Percentiles rank a stretch among this genome's conserved stretches.
Conservation (phyloP, 139 green algal genomes). For the Desmodesmus armatus region DNA sequence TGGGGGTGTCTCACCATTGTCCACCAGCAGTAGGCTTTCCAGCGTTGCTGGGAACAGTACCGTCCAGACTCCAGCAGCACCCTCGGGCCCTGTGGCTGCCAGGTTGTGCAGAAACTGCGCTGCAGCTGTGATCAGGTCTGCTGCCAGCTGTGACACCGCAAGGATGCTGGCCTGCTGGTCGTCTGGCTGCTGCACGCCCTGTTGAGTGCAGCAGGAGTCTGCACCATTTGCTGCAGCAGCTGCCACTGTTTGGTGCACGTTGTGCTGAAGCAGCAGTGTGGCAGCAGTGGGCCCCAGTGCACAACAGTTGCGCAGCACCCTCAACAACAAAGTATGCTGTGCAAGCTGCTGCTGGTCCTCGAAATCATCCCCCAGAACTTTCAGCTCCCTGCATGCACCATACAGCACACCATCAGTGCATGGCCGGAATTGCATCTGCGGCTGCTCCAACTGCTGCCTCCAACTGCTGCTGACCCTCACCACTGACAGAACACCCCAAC, state of each 20-base stretch:
- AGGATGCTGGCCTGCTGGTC: too few species aligned
- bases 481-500: too few species aligned
- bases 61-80: constrained; percentile 26
- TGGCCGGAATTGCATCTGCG: too few species aligned
- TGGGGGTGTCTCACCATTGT: not conserved
- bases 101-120: constrained; percentile 47
- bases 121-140: constrained; percentile 27
- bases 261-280: not conserved
- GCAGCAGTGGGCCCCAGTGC: constrained; percentile 20
- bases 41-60: constrained; percentile 5
- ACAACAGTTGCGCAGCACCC: constrained; percentile 47
- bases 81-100: not conserved
- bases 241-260: not conserved
- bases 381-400: too few species aligned
- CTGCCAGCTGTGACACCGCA: constrained; percentile 28
- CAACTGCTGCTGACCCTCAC: too few species aligned
- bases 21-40: not conserved
- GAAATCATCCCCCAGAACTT: not conserved
- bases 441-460: too few species aligned
- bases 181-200: too few species aligned
- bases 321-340: too few species aligned
- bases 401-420: too few species aligned
- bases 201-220: too few species aligned
- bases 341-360: not conserved
- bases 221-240: too few species aligned